Percentiles rank a stretch among this genome's conserved stretches.
Conservation (phyloP, 2,329 filamentous ascomycete genomes). For the Phyllachora maydis region DNA sequence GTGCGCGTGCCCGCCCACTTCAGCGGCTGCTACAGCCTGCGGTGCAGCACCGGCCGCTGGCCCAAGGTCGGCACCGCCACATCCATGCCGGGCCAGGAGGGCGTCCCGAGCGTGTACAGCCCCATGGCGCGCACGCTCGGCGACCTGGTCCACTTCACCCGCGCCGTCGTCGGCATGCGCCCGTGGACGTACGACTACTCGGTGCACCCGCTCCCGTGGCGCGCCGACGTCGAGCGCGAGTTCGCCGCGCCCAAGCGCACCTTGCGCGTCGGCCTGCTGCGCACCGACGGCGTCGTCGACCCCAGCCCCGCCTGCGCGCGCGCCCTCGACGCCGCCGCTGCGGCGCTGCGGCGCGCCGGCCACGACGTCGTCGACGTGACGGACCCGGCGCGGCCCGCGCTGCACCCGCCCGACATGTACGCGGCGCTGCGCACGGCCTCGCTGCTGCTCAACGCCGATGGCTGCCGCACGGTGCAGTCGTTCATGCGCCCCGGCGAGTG, state of each 20-base stretch:
- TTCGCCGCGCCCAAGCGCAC: constrained; percentile 38
- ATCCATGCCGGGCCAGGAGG: constrained; percentile 84
- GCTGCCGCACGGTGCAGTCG: constrained; percentile 58
- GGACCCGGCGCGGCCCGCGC: too few species aligned
- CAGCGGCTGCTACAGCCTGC: constrained; percentile 69
- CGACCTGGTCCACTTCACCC: constrained; percentile 71
- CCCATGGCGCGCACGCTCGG: constrained; percentile 77
- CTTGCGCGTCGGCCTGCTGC: constrained; percentile 56
- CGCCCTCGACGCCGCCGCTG: constrained; percentile 49
- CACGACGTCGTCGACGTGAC: constrained; percentile 48
- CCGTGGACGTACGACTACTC: constrained; percentile 80
- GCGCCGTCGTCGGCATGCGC: constrained; percentile 55
- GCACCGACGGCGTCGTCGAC: constrained; percentile 65
- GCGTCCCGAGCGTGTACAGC: constrained; percentile 72
- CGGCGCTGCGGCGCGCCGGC: constrained; percentile 47
- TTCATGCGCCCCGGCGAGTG: constrained; percentile 61
- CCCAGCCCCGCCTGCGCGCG: constrained; percentile 69
- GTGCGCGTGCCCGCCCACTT: constrained; percentile 78
- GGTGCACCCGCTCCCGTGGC: constrained; percentile 72
- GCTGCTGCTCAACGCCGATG: constrained; percentile 67
- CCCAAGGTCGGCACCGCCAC: constrained; percentile 68
- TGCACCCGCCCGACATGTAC: constrained; percentile 48
- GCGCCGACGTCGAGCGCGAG: constrained; percentile 35
- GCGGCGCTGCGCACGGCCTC: constrained; percentile 59
- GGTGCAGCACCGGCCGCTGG: constrained; percentile 80